phyloP scores from a whole-genome alignment of 2,329 filamentous ascomycete species.

The Diplodia scrobiculata region DNA sequence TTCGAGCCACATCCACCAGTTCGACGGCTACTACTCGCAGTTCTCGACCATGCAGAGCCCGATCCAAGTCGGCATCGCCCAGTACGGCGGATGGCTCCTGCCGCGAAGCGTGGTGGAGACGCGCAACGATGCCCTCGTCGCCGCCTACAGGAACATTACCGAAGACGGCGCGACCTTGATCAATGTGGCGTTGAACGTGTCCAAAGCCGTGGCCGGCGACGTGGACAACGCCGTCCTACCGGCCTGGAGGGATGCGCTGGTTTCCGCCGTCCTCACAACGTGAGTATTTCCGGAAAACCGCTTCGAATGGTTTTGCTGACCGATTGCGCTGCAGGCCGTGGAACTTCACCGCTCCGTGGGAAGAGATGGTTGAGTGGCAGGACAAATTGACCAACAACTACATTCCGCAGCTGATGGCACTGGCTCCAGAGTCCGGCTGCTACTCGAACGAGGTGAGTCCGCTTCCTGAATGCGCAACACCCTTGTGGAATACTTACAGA shows the following conservation, averaged over 20 bases:
- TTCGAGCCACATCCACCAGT: neutral
- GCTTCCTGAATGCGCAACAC: neutral
- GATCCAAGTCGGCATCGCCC: conserved; percentile 37
- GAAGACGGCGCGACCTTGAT: conserved; percentile 29
- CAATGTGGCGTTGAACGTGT: conserved; percentile 32
- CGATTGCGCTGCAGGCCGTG: neutral
- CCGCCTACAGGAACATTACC: conserved; percentile 2
- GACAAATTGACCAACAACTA: conserved; percentile 15
- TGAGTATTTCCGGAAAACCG: neutral
- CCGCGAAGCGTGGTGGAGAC: conserved; percentile 8
- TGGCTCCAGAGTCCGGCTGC: conserved; percentile 31
- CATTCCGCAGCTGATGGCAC: conserved; percentile 31
- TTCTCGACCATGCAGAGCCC: conserved; percentile 24
- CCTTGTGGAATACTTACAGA: neutral
- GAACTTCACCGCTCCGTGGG: conserved; percentile 26
- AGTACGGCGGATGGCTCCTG: conserved; percentile 34
- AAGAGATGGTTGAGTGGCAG: conserved; percentile 31
- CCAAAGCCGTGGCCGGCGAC: conserved; percentile 27
- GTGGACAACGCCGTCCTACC: conserved; percentile 19
- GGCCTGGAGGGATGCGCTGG: conserved; percentile 4
- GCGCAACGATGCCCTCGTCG: conserved; percentile 34
- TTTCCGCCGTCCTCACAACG: neutral
- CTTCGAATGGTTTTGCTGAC: neutral
- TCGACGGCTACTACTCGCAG: conserved; percentile 11
- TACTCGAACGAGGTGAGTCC: conserved; percentile 33